These are phyloP conservation scores for Alloteropsis angusta DNA, from an alignment of 202 grass and related monocot species.

Conservation along the genomic window DNA sequence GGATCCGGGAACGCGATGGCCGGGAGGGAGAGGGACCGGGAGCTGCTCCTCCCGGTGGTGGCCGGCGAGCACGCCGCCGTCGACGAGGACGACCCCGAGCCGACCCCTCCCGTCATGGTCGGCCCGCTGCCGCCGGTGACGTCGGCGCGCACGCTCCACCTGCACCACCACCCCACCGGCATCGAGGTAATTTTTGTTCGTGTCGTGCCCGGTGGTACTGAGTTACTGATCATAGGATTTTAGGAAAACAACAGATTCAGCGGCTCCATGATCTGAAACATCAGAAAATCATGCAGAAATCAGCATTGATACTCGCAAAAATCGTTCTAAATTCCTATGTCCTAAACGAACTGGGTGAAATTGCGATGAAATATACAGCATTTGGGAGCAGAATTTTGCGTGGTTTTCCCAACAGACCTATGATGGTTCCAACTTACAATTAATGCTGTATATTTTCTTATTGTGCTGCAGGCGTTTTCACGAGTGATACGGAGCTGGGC, in stretches of 20 bases:
- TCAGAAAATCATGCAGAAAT: neutral
- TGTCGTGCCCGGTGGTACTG: too few relatives aligned
- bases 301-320: too few relatives aligned
- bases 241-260: neutral
- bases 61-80: neutral
- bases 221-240: neutral
- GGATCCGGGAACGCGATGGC: neutral
- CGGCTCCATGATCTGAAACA: neutral
- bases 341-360: neutral
- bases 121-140: neutral
- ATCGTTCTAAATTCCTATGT: neutral
- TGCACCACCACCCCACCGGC: constrained; percentile 21
- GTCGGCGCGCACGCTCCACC: neutral
- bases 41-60: constrained; percentile 30
- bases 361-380: too few relatives aligned
- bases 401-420: neutral
- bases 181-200: constrained; percentile 7
- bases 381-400: neutral
- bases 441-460: neutral
- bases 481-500: constrained; percentile 68
- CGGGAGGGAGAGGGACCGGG: constrained; percentile 29
- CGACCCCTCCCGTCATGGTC: neutral
- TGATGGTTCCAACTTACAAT: too few relatives aligned
- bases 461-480: constrained; percentile 48
- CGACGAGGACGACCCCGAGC: neutral